Conservation (phyloP, 768 basidiomycete genomes). For the Albatrellus ellisii region DNA sequence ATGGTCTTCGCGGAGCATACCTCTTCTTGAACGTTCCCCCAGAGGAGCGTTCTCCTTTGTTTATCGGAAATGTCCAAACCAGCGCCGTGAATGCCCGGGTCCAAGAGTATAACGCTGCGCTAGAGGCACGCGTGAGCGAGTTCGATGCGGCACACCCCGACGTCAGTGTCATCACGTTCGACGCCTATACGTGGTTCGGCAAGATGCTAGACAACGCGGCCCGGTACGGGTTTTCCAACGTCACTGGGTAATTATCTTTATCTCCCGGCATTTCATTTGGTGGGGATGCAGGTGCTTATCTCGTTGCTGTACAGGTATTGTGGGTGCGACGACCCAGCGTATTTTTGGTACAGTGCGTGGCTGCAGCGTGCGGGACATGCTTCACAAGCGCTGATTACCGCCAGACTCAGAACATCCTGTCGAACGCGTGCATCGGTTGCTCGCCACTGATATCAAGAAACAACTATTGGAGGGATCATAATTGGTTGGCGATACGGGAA, state of each 20-base stretch:
- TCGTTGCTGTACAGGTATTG: slow-evolving; percentile 26
- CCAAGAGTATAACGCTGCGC: slow-evolving; percentile 27
- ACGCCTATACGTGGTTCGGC: slow-evolving; percentile 38
- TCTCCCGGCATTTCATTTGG: too few relatives aligned
- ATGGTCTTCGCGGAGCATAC: slow-evolving; percentile 29
- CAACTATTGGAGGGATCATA: slow-evolving; percentile 15
- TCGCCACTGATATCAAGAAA: slow-evolving; percentile 30
- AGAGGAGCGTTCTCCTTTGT: slow-evolving; percentile 32
- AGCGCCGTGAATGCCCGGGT: slow-evolving; percentile 14
- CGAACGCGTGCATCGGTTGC: slow-evolving; percentile 30
- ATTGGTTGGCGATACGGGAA: too few relatives aligned
- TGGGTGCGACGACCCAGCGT: slow-evolving; percentile 32
- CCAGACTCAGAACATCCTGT: slow-evolving; percentile 39
- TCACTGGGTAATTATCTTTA: slow-evolving; percentile 34
- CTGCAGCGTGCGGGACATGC: background rate
- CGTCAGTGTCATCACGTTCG: slow-evolving; percentile 32
- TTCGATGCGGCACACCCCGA: slow-evolving; percentile 28
- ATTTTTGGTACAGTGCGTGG: slow-evolving; percentile 42
- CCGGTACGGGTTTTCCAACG: slow-evolving; percentile 32
- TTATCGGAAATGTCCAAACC: slow-evolving; percentile 20
- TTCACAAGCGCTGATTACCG: background rate
- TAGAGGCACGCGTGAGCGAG: slow-evolving; percentile 21
- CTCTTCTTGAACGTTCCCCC: slow-evolving; percentile 47
- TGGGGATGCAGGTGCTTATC: too few relatives aligned
- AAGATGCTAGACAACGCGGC: slow-evolving; percentile 27